Conservation (phyloP, 495 filamentous ascomycete genomes). For the Hypoxylon lenormandii region DNA sequence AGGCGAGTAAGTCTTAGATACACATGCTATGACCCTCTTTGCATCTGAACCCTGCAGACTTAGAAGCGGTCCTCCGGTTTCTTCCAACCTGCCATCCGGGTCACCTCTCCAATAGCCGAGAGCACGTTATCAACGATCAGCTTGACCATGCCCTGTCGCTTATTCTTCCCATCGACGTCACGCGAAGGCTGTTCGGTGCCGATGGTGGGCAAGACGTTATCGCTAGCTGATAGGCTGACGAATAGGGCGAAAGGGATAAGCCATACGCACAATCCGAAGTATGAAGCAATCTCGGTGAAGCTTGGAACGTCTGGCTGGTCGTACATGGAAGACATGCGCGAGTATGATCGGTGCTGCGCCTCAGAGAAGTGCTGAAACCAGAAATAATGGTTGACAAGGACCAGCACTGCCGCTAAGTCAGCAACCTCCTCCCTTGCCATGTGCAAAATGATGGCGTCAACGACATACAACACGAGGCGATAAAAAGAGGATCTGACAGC, state of each 20-base stretch:
- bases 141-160: conserved; percentile 88
- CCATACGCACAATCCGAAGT: conserved; percentile 97
- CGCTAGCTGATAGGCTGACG: conserved; percentile 88
- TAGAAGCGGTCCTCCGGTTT: conserved; percentile 53
- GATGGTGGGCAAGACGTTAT: conserved; percentile 94
- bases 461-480: conserved; percentile 78
- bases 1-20: conserved; percentile 11
- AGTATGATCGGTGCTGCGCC: conserved; percentile 62
- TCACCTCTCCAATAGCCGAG: conserved; percentile 77
- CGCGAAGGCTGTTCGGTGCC: conserved; percentile 60
- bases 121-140: conserved; percentile 82
- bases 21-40: conserved; percentile 22
- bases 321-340: conserved; percentile 66
- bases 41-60: conserved; percentile 5
- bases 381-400: conserved; percentile 91
- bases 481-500: conserved; percentile 86
- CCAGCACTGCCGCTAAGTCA: conserved; percentile 68
- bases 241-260: conserved; percentile 95
- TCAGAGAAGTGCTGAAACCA: conserved; percentile 95
- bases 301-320: conserved; percentile 74
- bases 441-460: background rate
- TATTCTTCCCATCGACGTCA: conserved; percentile 63
- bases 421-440: conserved; percentile 11
- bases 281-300: conserved; percentile 95
- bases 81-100: conserved; percentile 76